Conservation (phyloP, 2,329 filamentous ascomycete genomes). For the Pseudophaeomoniella oleicola region DNA sequence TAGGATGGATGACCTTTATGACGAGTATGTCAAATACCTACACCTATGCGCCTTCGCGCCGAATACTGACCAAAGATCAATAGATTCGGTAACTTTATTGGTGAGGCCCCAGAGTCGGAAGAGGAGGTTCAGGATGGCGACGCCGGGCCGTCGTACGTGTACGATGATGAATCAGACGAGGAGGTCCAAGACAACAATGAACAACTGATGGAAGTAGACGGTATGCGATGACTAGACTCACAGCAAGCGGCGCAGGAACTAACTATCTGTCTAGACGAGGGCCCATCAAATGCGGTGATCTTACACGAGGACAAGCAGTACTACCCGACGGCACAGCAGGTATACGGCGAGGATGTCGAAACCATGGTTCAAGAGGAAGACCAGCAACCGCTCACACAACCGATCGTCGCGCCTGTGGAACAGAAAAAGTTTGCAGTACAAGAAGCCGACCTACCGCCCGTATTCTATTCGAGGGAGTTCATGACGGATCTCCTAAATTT, state of each 20-base stretch:
- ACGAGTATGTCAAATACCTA: conserved; percentile 50
- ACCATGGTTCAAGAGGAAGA: conserved; percentile 95
- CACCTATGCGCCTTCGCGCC: conserved; percentile 1
- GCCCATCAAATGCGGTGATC: conserved; percentile 90
- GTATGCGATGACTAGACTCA: neutral
- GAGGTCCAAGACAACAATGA: conserved; percentile 52
- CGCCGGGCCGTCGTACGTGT: conserved; percentile 66
- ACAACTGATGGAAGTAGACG: conserved; percentile 88
- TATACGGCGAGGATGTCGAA: conserved; percentile 89
- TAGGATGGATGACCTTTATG: conserved; percentile 91
- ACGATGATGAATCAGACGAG: conserved; percentile 54
- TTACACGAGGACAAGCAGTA: conserved; percentile 99
- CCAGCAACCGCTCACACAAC: conserved; percentile 78
- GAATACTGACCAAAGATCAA: conserved; percentile 2
- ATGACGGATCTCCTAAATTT: conserved; percentile 95
- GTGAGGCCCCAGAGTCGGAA: conserved; percentile 79
- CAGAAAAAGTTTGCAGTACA: conserved; percentile 94
- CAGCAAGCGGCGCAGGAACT: neutral
- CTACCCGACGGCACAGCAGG: conserved; percentile 92
- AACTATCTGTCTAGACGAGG: conserved; percentile 43
- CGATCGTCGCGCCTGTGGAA: conserved; percentile 84
- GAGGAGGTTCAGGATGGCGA: conserved; percentile 67
- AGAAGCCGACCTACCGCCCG: conserved; percentile 76
- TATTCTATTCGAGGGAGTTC: conserved; percentile 77
- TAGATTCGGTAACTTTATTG: conserved; percentile 97